Evolutionary conservation across 805 yeast genomes (phyloP), one percentile per base, ranked within the genome.

Genomic region (Cyberlindnera suaveolens): DNA sequence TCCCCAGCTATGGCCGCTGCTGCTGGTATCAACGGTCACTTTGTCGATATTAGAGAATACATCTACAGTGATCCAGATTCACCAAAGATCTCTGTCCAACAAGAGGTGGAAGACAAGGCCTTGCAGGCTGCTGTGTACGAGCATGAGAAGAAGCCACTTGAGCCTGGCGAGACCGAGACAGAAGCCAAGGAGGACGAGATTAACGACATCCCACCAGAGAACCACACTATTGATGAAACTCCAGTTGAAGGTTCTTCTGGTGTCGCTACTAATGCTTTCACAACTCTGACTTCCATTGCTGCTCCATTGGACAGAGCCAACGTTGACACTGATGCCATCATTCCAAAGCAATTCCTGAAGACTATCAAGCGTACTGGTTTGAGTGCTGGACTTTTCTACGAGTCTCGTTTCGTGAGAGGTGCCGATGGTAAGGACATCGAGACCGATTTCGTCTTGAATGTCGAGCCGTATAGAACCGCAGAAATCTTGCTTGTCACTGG

Each of bases 1-100:
- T 87, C 96, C 13, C 99, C 99, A 33, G 96, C 96, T 18, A 93
- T 93, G 99, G 99, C 99, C 38, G 99, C 99, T 29, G 97, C 98
- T 17, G 98, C 99, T 16, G 96, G 90, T 57, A 82, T 93, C 54
- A 77, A 75, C 44, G 99, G 99, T 53, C 88, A 82, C 60, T 82
- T 93, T 58, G 76, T 85, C 37, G 99, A 93, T 62, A 90, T 90
- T 56, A 82, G 99, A 68, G 83, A 86, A 43, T 86, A 76, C 64
- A 70, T 78, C 47, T 84, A 78, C 66, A 69, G 73, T 49, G 75
- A 74, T 50, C 77, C 74, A 51, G 82, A 78, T 56, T 63, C 67
- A 43, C 81, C 95, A 48, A 70, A 78, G 47, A 67, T 87, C 51
- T 45, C 66, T 10, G 56, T 71, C 38, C 67, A 63, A 33, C 59